A percentile compares a stretch with the other conserved stretches of the same genome.
Evolutionary conservation across 2,329 filamentous ascomycete species (phyloP).

Genomic region (Curvularia sp.): DNA sequence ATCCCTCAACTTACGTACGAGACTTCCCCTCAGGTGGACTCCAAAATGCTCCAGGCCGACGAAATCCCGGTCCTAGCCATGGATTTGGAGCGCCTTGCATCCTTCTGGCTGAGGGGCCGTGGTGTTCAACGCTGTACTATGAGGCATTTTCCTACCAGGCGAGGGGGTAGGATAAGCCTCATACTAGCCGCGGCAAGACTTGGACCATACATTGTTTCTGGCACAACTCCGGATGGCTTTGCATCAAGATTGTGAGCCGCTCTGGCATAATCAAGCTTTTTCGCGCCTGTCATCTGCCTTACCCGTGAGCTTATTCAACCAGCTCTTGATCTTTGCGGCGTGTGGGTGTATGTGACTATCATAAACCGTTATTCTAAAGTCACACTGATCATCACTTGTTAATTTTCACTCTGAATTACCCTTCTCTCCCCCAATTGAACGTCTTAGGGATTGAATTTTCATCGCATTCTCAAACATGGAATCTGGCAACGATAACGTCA

Average conservation of each 20-base stretch:
- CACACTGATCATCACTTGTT: background rate
- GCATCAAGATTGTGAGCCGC: background rate
- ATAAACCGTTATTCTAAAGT: background rate
- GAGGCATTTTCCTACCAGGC: background rate
- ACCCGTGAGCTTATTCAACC: background rate
- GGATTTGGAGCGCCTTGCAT: background rate
- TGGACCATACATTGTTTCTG: background rate
- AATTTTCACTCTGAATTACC: background rate
- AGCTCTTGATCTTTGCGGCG: background rate
- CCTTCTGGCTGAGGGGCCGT: background rate
- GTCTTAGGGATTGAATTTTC: too few relatives aligned
- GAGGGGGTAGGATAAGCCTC: background rate
- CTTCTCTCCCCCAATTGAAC: too few relatives aligned
- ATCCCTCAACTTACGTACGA: slow-evolving; percentile 1
- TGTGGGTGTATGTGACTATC: background rate
- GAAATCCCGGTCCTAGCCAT: background rate
- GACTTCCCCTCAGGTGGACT: background rate
- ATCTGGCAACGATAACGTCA: background rate
- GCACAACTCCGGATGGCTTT: background rate
- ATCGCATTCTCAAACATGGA: background rate
- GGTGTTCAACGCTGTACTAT: background rate
- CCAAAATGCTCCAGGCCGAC: background rate
- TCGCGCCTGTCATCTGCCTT: background rate
- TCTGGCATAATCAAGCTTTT: background rate
- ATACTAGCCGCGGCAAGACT: background rate